Evolutionary conservation across 441 rosid species (phyloP), one percentile per base, ranked within the genome.

Genomic region (Corymbia citriodora): DNA sequence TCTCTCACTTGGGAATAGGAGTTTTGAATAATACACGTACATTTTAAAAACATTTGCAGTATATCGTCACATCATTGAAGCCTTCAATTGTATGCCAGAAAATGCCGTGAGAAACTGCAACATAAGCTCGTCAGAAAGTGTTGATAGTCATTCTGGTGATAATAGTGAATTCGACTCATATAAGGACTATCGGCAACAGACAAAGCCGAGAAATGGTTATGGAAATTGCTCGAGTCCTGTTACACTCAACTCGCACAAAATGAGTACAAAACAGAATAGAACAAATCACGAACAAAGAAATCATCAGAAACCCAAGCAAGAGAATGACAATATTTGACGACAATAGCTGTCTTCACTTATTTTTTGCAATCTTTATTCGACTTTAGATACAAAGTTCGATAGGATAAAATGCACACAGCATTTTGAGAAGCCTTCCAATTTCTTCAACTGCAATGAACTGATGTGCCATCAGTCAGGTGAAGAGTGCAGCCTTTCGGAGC

Each of bases 401-500:
- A 36, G 18, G 49, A 33, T 33, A 40, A 9, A 19, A 33, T 10
- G 23, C 49, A 18, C 25, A 10, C 40, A 19, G 25, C 27, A 36
- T 72, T 72, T 36, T 36, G 82, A 72, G 48, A 72, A 19, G n/a
- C 19, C 27, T 72, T 19, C 23, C 49, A 40, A 10, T 74, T 36
- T 40, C 83, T 55, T 87, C 68, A 87, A 59, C 4, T 55, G 88
- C 68, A 87, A 54, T 15, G 8, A 45, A 90, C 25, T 3, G 65
- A 65, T n/a, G 70, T 16, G 33, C 91, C 89, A 7, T 53, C 83
- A 14, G 29, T 21, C 25, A 87, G 88, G 89, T 86, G 88, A 52
- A 90, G 91, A 31, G 82, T 83, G 82, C 91, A 86, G 59, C 88
- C 86, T 53, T 85, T 50, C 3, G 85, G 88, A 36, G 91, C 86